Evolutionary conservation across 1,284 basidiomycete species (phyloP), one percentile per base, ranked within the genome.

Genomic region (Trametes sp.): DNA sequence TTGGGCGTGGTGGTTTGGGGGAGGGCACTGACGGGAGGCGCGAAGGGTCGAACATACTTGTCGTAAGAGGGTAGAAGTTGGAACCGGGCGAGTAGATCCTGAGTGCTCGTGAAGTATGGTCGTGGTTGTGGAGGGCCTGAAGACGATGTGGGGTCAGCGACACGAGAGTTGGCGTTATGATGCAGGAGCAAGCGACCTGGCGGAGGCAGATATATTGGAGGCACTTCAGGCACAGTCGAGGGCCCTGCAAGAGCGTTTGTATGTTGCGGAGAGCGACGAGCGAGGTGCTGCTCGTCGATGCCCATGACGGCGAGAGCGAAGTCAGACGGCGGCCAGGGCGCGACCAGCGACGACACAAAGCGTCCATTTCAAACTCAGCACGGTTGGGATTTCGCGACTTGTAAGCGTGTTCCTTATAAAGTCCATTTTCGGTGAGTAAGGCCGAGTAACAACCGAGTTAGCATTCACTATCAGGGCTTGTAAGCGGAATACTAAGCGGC

Each of bases 61-160:
- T 93, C 87, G 74, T 93, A 93, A 16, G 89, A 86, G 10, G 86
- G 72, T 52, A 87, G 81, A 36, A 93, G 84, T 52, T 83, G 77
- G 69, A 93, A 89, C 62, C 88, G 87, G 45, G 82, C 77, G 61
- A 93, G 80, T 56, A 93, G 85, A 75, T 93, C 91, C 68, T 93
- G 85, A 2, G 91, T 92, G 76, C 89, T 89, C 48, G 81, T 75
- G 58, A 92, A 82, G 73, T 84, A 80, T 23, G 80, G 76, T 53
- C 76, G 80, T 19, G 82, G 81, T 53, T 75, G 81, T 31, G 81
- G 77, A 57, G 78, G 80, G 23, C 71, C 84, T 87, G 72, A 56
- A 62, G 45, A 64, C 52, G 42, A 42, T 36, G 60, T 53, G 35
- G 55, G 54, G 62, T 69, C 64, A 73, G 66, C 55, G 57, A 57